Evolutionary conservation across 805 yeast species (phyloP), one percentile per base, ranked within the genome.

Genomic region (Yarrowia sp.): DNA sequence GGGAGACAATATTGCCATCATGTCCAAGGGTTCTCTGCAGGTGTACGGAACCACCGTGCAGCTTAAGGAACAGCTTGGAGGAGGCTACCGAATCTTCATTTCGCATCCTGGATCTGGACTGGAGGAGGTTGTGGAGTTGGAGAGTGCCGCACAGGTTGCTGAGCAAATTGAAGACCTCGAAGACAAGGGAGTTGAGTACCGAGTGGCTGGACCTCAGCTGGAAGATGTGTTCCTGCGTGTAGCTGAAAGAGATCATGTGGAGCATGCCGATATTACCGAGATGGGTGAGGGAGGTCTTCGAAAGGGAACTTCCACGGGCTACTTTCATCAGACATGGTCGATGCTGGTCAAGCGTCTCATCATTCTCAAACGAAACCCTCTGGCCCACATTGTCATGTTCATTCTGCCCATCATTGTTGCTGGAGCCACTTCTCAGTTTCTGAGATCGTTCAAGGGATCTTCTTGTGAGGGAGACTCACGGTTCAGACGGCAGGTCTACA

Each of bases 181-280:
- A 58, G 39, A 55, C 12, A 69, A 69, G 34, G 74, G 73, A 7
- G 67, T 71, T 10, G 42, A 66, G 19, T 75, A 73, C 44, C 68
- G 76, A 24, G 74, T 77, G n/a, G 73, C 76, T n/a, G 78, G 77
- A 3, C 79, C 79, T 10, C 73, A 72, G 55, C 70, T 77, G 33
- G 79, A 77, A 67, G 76, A 72, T 52, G 79, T 76, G 20, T 77
- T 77, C 60, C 68, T 77, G 67, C 70, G 70, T 24, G 70, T 77
- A 19, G 78, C 77, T 30, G 72, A 69, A 15, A 71, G 71, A 46
- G 76, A 76, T 44, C 73, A 71, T 68, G 69, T 58, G 20, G 70
- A 72, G 9, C 53, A 46, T 36, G 65, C 40, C 2, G 65, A 58
- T 2, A 68, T 44, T 34, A 43, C 50, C 5, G 55, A 60, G 56